A percentile compares a stretch with the other conserved stretches of the same genome.
phyloP scores from a whole-genome alignment of 2,329 filamentous ascomycete genomes.

The Penicillium frequentans region DNA sequence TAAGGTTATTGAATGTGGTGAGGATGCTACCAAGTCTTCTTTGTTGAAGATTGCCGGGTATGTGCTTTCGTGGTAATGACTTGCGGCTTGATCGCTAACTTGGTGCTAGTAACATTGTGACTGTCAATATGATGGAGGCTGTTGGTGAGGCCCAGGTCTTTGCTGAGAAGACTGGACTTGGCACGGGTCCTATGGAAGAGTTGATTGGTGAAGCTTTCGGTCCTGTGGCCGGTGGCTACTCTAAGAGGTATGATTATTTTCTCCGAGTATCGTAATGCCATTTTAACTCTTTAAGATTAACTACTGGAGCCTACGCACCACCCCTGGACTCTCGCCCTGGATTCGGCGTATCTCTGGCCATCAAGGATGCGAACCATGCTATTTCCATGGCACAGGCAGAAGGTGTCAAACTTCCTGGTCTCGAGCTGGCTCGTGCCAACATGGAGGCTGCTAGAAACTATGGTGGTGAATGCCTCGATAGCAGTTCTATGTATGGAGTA shows the following conservation, averaged over 20 bases:
- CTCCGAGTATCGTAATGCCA: not conserved
- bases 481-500: constrained; percentile 40
- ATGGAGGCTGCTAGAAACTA: constrained; percentile 39
- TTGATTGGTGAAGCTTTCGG: constrained; percentile 47
- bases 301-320: constrained; percentile 45
- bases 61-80: constrained; percentile 6
- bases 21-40: constrained; percentile 43
- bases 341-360: constrained; percentile 39
- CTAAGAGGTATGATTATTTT: constrained; percentile 33
- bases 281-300: constrained; percentile 30
- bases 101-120: constrained; percentile 40
- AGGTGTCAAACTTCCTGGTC: constrained; percentile 33
- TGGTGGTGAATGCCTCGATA: constrained; percentile 39
- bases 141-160: constrained; percentile 49
- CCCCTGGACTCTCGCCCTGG: constrained; percentile 35
- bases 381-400: constrained; percentile 33
- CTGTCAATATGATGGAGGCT: constrained; percentile 47
- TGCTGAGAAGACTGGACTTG: constrained; percentile 48
- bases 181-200: constrained; percentile 42
- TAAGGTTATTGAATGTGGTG: constrained; percentile 45
- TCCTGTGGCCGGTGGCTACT: constrained; percentile 44
- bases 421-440: constrained; percentile 35
- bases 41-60: constrained; percentile 48
- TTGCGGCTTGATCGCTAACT: not conserved
- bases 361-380: constrained; percentile 40